Evolutionary conservation across 495 filamentous ascomycete species (phyloP).

Genomic region (Aspergillus nanangensis): DNA sequence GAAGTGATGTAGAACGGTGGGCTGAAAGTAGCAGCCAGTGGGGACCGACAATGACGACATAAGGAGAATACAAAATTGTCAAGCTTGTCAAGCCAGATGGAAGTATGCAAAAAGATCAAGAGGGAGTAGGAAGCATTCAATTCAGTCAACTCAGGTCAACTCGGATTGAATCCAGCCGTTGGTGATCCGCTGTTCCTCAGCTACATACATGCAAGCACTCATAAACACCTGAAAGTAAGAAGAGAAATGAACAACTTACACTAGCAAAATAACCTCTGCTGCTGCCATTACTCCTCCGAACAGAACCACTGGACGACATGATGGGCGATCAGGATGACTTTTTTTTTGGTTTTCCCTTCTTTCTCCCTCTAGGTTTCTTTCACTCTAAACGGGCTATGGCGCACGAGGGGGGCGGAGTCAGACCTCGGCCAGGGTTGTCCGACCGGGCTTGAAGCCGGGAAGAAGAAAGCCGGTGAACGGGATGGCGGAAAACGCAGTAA

Average conservation of each 20-base stretch:
- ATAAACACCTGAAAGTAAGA: too few relatives aligned
- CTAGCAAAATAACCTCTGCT: constrained; percentile 33
- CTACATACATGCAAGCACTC: too few relatives aligned
- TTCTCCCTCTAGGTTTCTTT: neutral
- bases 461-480: neutral
- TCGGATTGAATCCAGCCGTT: too few relatives aligned
- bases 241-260: too few relatives aligned
- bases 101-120: too few relatives aligned
- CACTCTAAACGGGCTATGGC: neutral
- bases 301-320: constrained; percentile 12
- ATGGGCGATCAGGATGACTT: constrained; percentile 1
- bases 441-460: neutral
- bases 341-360: neutral
- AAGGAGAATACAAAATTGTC: neutral
- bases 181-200: too few relatives aligned
- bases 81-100: too few relatives aligned
- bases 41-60: too few relatives aligned
- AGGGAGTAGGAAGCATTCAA: neutral
- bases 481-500: neutral
- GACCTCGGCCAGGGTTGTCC: constrained; percentile 8
- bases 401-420: neutral
- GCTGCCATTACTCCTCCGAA: constrained; percentile 19
- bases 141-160: too few relatives aligned
- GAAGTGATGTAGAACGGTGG: too few relatives aligned
- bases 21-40: too few relatives aligned